Base-by-base conservation (phyloP, 441 rosid genomes). In the Bruguiera hainesii region DNA sequence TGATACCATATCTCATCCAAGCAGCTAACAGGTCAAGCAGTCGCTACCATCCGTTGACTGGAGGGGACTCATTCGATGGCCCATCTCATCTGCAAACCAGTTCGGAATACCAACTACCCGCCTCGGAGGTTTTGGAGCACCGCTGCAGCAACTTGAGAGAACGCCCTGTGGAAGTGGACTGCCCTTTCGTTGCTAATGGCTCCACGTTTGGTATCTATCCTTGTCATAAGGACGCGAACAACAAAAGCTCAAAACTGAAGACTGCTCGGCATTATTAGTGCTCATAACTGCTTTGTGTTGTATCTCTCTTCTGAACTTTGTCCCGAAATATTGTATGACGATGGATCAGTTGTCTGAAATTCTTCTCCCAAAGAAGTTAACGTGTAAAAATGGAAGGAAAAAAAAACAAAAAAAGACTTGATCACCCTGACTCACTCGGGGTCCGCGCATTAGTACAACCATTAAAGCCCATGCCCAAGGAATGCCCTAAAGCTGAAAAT, bases 1-100 rank as follows among this genome's bases (percentile, higher is more conserved):
- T 83, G 58, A 83, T 85, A 61, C 87, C 89, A 21, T 85, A 61
- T 52, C 33, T 85, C 30, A 56, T 83, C 18, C 84, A 65, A 49
- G 81, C 76, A 30, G 59, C 83, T 49, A 78, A 79, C 77, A 81
- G 84, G 39, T 85, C 89, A 0, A 69, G 69, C 75, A 75, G 68
- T 26, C 79, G 89, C 79, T 79, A 83, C 79, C 81, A 84, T 65
- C 73, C 80, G 64, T 66, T 83, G 9, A 61, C 56, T 7, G 77
- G 64, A 64, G 78, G 76, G 11, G 74, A 72, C 58, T 76, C 74
- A 21, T 3, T 68, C 10, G 69, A 71, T 1, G 79, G 81, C 62
- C 78, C 82, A 19, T 76, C 77, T 69, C 87, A 81, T 57, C 74
- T 78, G 60, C 75, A 80, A 50, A 71, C 83, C 37, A 70, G 49